phyloP scores from a whole-genome alignment of 139 green algal species.

The Trebouxia sp. region DNA sequence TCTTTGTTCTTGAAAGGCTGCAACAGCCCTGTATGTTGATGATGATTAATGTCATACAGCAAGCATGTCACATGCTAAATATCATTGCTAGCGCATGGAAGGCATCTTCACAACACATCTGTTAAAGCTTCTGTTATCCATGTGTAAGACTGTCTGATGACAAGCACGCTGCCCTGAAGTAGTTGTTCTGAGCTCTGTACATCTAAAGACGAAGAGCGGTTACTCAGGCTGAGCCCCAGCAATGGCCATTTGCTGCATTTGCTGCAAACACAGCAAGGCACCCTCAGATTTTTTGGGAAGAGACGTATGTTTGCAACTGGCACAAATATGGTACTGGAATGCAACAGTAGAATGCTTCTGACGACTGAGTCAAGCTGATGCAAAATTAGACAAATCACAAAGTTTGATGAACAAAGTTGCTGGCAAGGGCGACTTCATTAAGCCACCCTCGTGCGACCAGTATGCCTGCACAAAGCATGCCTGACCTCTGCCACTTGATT shows the following conservation, averaged over 20 bases:
- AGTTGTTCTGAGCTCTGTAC: background rate
- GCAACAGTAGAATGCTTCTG: background rate
- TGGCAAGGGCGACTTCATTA: no score
- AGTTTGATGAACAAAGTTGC: no score
- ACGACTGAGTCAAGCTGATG: no score
- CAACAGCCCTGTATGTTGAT: background rate
- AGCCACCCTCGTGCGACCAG: no score
- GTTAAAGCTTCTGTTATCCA: no score
- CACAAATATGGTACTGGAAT: background rate
- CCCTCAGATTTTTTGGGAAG: background rate
- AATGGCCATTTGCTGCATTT: background rate
- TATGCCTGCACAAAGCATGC: background rate
- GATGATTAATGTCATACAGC: background rate
- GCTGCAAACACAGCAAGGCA: background rate
- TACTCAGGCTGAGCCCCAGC: background rate
- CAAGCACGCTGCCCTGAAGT: no score
- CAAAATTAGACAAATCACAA: no score
- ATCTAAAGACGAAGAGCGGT: background rate
- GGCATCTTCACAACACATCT: no score
- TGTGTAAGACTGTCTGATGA: no score
- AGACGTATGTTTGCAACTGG: background rate
- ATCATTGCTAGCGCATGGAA: no score
- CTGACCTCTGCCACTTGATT: background rate
- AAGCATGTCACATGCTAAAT: no score
- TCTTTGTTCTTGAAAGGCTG: background rate